Evolutionary conservation across 805 yeast species (phyloP), one percentile per base, ranked within the genome.

Genomic region (Starmerella scarabaei): DNA sequence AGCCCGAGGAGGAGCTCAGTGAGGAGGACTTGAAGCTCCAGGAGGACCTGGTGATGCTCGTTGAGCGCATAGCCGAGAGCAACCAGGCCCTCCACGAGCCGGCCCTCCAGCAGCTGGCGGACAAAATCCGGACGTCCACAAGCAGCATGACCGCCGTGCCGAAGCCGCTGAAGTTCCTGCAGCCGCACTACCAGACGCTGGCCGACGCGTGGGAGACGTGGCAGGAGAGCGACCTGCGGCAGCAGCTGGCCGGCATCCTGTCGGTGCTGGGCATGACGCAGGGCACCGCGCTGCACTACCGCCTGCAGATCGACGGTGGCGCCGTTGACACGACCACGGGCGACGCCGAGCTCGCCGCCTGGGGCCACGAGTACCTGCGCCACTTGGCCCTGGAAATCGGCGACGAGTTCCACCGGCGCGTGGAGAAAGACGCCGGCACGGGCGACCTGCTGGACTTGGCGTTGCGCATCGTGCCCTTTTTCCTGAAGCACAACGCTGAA

Each of bases 121-220:
- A 69, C 36, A 74, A 74, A 53, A 86, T 91, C 53, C 75, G 83
- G 50, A 93, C 91, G 40, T 81, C 96, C 11, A 91, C 99, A 3
- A 82, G 95, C 29, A 86, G 96, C 7, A 91, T 91, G 96, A 91
- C 98, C 2, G 99, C 99, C 3, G 98, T 91, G 37, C 99, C 99
- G 29, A 91, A 91, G 62, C 99, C 99, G 4, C 72, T 91, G 63
- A 93, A 91, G 66, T 91, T 91, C 58, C 69, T 91, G 49, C 75
- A 94, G 55, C 94, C 96, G 6, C 82, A 76, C 55, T 91, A 78
- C 57, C 76, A 78, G 17, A 54, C 68, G n/a, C 67, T 91, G 53
- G 72, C 73, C 26, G 69, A 66, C 40, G 62, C 81, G 30, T 80
- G 78, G 59, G 76, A 72, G 28, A 65, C 67, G 27, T 84, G 95